A percentile compares a stretch with the other conserved stretches of the same genome.
Conservation (phyloP, 179 eudicot species). For the Spergularia azorica region DNA sequence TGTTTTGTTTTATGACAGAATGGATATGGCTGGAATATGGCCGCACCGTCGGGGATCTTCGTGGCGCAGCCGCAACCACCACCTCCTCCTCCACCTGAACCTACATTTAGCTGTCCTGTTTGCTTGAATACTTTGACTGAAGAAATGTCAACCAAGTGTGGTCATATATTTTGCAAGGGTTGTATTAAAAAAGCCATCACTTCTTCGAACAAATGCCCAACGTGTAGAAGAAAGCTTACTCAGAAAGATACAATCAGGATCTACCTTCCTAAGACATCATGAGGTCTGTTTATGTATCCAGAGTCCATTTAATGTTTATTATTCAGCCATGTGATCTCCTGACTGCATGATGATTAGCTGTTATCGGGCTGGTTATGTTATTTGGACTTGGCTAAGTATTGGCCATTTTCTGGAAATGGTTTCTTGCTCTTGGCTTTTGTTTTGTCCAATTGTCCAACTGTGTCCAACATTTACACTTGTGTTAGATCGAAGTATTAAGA, state of each 20-base stretch:
- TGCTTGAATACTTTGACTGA: constrained; percentile 77
- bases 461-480: no score
- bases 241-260: constrained; percentile 61
- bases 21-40: constrained; percentile 4
- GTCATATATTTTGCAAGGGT: constrained; percentile 84
- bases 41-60: constrained; percentile 6
- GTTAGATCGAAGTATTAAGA: no score
- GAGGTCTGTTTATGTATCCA: constrained; percentile 40
- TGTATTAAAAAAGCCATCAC: constrained; percentile 65
- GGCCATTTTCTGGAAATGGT: no score
- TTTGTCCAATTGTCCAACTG: no score
- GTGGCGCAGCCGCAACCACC: constrained; percentile 26
- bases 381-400: no score
- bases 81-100: constrained; percentile 54
- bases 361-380: no score
- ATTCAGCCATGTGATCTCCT: neutral
- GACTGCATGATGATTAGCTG: no score
- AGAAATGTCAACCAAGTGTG: constrained; percentile 80
- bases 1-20: constrained; percentile 33
- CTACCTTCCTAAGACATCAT: constrained; percentile 66
- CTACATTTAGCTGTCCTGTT: constrained; percentile 73
- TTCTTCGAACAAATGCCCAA: constrained; percentile 76
- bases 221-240: constrained; percentile 69
- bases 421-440: no score
- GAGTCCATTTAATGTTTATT: neutral